Evolutionary conservation across 495 filamentous ascomycete genomes (phyloP), one percentile per base, ranked within the genome.

Genomic region (Lophiotrema nucula): DNA sequence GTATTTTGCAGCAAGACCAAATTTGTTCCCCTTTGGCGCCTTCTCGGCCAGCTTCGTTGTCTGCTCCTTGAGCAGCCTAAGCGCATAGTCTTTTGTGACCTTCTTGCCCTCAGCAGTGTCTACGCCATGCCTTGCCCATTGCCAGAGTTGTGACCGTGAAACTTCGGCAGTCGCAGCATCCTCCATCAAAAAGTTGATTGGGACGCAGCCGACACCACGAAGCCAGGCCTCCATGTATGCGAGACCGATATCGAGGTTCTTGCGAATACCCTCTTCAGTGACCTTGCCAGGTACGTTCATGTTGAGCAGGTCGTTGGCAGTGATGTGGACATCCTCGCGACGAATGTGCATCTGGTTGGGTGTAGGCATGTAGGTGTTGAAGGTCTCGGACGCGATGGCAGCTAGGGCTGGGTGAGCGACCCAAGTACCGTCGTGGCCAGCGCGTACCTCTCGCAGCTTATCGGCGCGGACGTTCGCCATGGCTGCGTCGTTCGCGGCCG

Each of bases 181-280:
- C 75, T 99, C 95, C 93, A 99, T 99, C n/a, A 98, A 78, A 72
- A 86, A 95, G 79, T 99, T 97, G 76, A 99, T 97, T 18, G 93
- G 95, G 53, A 99, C 90, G 64, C 93, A 99, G 33, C 93, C 93
- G 28, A 97, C 80, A 16, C 91, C 93, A 54, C 90, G 87, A 26
- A 97, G 80, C 93, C 93, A 99, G 61, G 89, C 92, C 74, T 99
- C 93, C 92, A 97, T 99, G 74, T 99, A 99, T 49, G 87, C 85
- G 1, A 99, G 83, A 19, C 95, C 93, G 68, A 99, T 97, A 73
- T 89, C 92, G 49, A 99, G 78, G 76, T 99, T 99, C 85, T 96
- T 97, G 67, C 90, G 85, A 77, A 99, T 97, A 51, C 93, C 93
- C 6, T 85, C 90, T 74, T 97, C 95, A 64, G 95, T 97, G 68